Percentiles rank a stretch among this genome's conserved stretches.
phyloP scores from a whole-genome alignment of 2,329 filamentous ascomycete species.

The Pseudophaeomoniella oleicola region DNA sequence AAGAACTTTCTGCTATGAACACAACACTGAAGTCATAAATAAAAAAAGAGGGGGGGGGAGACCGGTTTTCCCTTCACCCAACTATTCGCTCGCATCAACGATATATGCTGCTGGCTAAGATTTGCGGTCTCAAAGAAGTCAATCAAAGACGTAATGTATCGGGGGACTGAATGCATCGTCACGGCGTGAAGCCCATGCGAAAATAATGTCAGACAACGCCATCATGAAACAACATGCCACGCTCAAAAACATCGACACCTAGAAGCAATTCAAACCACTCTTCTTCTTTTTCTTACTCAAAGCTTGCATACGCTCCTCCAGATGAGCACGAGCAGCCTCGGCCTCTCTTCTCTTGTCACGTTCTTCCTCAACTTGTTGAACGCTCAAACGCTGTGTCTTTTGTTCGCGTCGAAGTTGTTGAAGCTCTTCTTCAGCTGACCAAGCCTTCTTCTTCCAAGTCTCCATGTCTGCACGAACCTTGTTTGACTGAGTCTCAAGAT shows the following conservation, averaged over 20 bases:
- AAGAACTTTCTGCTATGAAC: too few relatives aligned
- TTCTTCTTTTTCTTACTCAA: conserved; percentile 85
- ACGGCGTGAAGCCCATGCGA: too few relatives aligned
- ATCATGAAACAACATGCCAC: too few relatives aligned
- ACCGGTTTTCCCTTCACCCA: too few relatives aligned
- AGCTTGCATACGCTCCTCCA: conserved; percentile 90
- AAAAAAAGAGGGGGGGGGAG: too few relatives aligned
- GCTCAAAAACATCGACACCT: conserved; percentile 18
- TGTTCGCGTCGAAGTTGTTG: conserved; percentile 41
- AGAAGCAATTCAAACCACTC: conserved; percentile 96
- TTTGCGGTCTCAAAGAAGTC: too few relatives aligned
- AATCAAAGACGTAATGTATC: too few relatives aligned
- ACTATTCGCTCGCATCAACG: neutral
- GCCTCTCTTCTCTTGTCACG: conserved; percentile 81
- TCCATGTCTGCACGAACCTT: conserved; percentile 86
- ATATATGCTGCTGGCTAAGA: neutral
- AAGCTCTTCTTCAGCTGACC: conserved; percentile 53
- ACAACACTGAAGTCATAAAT: too few relatives aligned
- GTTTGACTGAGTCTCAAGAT: conserved; percentile 82
- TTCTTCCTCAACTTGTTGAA: conserved; percentile 93
- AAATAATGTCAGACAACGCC: too few relatives aligned
- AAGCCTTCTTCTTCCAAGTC: conserved; percentile 74
- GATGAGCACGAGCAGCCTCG: conserved; percentile 71
- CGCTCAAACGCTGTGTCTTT: conserved; percentile 44
- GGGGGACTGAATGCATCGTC: too few relatives aligned